Base-by-base conservation (phyloP, 441 rosid species). In the Eutrema salsugineum region DNA sequence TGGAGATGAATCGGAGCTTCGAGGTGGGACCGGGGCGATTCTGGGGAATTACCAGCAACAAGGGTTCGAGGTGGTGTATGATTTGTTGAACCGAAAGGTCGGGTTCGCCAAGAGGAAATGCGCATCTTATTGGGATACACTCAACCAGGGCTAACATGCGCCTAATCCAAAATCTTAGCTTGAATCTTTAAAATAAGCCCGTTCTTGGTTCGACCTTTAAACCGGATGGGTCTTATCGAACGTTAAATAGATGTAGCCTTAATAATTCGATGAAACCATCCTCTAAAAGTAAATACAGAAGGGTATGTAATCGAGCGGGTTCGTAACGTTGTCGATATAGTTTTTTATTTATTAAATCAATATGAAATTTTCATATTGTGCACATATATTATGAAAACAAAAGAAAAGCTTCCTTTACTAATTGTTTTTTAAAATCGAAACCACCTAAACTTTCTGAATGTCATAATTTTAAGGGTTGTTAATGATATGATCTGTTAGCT, bases 41-140 rank as follows among this genome's bases (percentile, higher is more conserved):
- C 35, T 94, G 6, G 99, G 99, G 22, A 94, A 94, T 74, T 94
- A 86, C 56, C 99, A 94, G 78, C 99, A 94, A 22, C 99, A 94
- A 73, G 99, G 98, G 10, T 92, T 94, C 43, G 96, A 94, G 71
- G 97, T 92, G 72, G 97, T 92, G 28, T 94, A 94, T 69, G 99
- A 94, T 72, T 62, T 94, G 86, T 86, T 83, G 81, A 81, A 88
- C 55, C 53, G 82, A 20, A 73, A 82, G 66, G 90, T 94, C 61
- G 99, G 99, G 64, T 94, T 94, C 72, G 97, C 94, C 0, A 85
- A 84, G 78, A 82, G 97, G 83, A 77, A 84, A 64, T 94, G 99
- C 84, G 82, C 91, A 72, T 83, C 98, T 59, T 77, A 92, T 69
- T 94, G 97, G 99, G 93, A 88, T 39, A 79, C 84, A 63, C 75